Conservation (phyloP, 2,329 filamentous ascomycete genomes). For the Talaromyces marneffei region DNA sequence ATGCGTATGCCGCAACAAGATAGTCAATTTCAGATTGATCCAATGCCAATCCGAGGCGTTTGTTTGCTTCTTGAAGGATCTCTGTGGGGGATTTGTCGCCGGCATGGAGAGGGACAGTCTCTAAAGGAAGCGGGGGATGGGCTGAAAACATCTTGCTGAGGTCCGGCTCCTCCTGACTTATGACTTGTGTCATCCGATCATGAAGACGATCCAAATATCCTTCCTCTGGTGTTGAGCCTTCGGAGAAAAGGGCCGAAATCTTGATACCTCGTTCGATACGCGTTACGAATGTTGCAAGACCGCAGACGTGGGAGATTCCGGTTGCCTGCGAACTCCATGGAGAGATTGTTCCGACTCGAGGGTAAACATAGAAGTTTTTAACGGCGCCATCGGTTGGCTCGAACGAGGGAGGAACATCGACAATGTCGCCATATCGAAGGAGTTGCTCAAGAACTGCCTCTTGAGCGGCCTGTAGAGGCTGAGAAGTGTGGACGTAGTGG, state of each 20-base stretch:
- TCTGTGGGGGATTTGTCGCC: conserved; percentile 60
- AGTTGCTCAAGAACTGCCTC: conserved; percentile 53
- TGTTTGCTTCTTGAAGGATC: conserved; percentile 76
- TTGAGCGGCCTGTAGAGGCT: conserved; percentile 43
- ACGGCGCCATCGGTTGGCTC: conserved; percentile 46
- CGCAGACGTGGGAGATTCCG: conserved; percentile 87
- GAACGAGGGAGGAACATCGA: conserved; percentile 40
- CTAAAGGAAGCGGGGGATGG: conserved; percentile 57
- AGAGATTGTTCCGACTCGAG: conserved; percentile 75
- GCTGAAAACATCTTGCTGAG: conserved; percentile 75
- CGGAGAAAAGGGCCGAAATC: conserved; percentile 56
- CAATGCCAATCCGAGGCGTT: conserved; percentile 74
- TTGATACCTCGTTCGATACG: conserved; percentile 83
- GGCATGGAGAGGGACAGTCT: conserved; percentile 68
- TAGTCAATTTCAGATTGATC: conserved; percentile 90
- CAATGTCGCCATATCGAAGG: conserved; percentile 56
- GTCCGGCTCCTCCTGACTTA: conserved; percentile 62
- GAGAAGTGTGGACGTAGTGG: conserved; percentile 62
- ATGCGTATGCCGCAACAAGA: conserved; percentile 74
- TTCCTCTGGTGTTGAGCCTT: conserved; percentile 54
- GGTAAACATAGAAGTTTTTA: conserved; percentile 65
- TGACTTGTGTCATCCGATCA: conserved; percentile 92
- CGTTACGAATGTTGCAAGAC: conserved; percentile 62
- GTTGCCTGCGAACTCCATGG: conserved; percentile 98
- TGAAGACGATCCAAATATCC: conserved; percentile 63